Evolutionary conservation across 768 basidiomycete species (phyloP).

Genomic region (Zangia roseola): DNA sequence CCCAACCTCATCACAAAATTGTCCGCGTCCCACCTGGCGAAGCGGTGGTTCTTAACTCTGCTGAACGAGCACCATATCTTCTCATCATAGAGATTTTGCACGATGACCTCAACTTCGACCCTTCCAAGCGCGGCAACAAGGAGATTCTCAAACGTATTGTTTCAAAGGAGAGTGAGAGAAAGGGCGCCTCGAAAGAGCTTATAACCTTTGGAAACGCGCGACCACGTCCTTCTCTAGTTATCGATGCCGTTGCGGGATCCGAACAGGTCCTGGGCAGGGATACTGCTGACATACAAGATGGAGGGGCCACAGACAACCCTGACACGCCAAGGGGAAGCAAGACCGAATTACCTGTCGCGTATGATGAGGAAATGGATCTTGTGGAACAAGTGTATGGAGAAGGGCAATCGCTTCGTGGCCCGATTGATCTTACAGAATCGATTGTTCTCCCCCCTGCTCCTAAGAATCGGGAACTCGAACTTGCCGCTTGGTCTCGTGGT

Average conservation of each 20-base stretch:
- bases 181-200: constrained; percentile 57
- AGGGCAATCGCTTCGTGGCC: constrained; percentile 67
- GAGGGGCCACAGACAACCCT: constrained; percentile 1
- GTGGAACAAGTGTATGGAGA: constrained; percentile 94
- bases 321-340: constrained; percentile 23
- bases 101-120: constrained; percentile 92
- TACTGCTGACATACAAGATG: constrained; percentile 25
- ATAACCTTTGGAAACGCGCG: constrained; percentile 39
- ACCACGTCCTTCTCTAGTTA: constrained; percentile 16
- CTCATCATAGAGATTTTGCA: constrained; percentile 88
- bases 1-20: constrained; percentile 85
- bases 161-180: constrained; percentile 58
- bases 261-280: constrained; percentile 34
- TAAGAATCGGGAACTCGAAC: constrained; percentile 88
- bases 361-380: constrained; percentile 91
- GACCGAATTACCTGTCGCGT: constrained; percentile 27
- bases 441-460: constrained; percentile 79
- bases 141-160: constrained; percentile 81
- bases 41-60: constrained; percentile 96
- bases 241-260: constrained; percentile 24
- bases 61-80: constrained; percentile 92
- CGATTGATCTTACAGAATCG: constrained; percentile 80
- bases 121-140: constrained; percentile 76
- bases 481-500: constrained; percentile 73
- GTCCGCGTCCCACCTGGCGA: constrained; percentile 98